Conservation (phyloP, 345 rosid genomes). For the Brassica incana region DNA sequence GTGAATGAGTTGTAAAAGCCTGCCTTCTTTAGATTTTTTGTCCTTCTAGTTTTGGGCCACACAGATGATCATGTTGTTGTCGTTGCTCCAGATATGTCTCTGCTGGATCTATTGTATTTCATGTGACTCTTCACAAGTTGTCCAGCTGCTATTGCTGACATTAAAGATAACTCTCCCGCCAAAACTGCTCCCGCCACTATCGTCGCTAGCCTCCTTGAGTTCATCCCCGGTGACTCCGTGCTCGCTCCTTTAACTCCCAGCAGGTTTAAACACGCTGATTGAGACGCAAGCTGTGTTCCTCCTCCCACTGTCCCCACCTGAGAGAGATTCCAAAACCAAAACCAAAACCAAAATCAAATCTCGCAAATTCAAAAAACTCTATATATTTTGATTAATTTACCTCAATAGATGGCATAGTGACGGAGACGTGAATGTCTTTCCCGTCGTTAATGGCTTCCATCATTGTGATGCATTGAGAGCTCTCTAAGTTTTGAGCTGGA, state of each 20-base stretch:
- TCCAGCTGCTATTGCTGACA: constrained; percentile 92
- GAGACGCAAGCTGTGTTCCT: constrained; percentile 87
- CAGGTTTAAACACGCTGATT: constrained; percentile 78
- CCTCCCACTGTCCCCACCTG: constrained; percentile 94
- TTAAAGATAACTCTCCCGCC: constrained; percentile 80
- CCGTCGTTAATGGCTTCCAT: constrained; percentile 84
- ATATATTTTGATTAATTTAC: constrained; percentile 30
- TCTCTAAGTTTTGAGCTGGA: constrained; percentile 89
- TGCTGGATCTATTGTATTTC: constrained; percentile 89
- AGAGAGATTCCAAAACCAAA: not conserved
- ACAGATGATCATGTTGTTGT: constrained; percentile 18
- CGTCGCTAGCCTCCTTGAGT: constrained; percentile 67
- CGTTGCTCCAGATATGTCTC: constrained; percentile 48
- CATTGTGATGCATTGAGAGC: constrained; percentile 91
- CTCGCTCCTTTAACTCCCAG: constrained; percentile 81
- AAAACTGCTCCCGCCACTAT: constrained; percentile 81
- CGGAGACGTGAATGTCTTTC: constrained; percentile 80
- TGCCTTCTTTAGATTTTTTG: constrained; percentile 28
- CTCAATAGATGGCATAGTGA: constrained; percentile 87
- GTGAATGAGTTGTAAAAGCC: constrained; percentile 34
- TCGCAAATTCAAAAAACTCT: not conserved
- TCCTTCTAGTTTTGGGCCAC: constrained; percentile 18
- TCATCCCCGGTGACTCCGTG: constrained; percentile 66
- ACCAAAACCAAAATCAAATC: not conserved
- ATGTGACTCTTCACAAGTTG: constrained; percentile 85